Evolutionary conservation across 202 grass and related monocot genomes (phyloP).

Genomic region (Carex arenaria): DNA sequence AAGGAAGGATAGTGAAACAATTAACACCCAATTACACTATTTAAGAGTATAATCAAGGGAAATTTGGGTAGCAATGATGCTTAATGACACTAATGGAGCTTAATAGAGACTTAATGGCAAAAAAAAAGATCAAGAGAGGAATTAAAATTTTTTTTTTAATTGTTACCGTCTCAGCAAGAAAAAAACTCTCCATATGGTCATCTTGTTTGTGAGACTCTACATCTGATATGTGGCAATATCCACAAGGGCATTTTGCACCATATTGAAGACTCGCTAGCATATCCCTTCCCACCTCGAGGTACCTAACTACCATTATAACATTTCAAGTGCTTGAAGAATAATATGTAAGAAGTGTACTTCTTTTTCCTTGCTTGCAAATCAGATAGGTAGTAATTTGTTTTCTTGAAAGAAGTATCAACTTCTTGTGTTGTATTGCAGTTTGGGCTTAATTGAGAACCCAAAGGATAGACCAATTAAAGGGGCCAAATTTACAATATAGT

Average conservation of each 20-base stretch:
- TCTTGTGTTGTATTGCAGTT: not conserved
- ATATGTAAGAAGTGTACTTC: conserved; percentile 2
- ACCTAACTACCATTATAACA: conserved; percentile 40
- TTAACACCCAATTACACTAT: not conserved
- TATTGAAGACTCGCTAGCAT: conserved; percentile 92
- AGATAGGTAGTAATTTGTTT: not conserved
- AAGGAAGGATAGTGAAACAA: not conserved
- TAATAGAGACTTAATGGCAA: not conserved
- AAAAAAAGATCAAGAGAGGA: not conserved
- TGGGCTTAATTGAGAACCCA: not conserved
- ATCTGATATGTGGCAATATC: conserved; percentile 96
- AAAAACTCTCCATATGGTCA: conserved; percentile 99
- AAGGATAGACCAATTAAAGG: not conserved
- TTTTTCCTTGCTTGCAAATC: not conserved
- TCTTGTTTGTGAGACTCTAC: conserved; percentile 92
- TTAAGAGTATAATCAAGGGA: not conserved
- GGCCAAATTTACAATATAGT: not conserved
- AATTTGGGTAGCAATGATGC: not conserved
- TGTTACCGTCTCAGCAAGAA: conserved; percentile 88
- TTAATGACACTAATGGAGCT: not conserved
- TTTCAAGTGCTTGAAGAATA: conserved; percentile 5
- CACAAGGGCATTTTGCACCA: conserved; percentile 84
- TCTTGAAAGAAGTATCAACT: not conserved
- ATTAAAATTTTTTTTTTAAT: not conserved
- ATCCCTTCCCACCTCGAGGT: conserved; percentile 84